These are phyloP conservation scores for Backusella psychrophila DNA, from an alignment of 192 early-diverging fungal genomes.

Conservation along the genomic window DNA sequence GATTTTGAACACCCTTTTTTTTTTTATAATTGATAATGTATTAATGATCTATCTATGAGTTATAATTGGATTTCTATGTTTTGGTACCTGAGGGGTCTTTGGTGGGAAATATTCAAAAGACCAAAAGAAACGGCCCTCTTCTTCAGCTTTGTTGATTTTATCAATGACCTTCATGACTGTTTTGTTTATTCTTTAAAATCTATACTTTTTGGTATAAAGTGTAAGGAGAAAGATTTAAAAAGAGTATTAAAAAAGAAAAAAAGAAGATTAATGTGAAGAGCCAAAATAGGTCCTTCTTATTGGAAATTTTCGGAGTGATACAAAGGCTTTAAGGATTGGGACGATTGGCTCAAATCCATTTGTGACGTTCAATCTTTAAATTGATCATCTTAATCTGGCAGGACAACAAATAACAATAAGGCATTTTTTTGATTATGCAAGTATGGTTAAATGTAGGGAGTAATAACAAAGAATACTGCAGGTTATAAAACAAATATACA, in stretches of 20 bases:
- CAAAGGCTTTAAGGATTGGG: background rate
- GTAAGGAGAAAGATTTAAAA: background rate
- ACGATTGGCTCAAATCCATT: slow-evolving; percentile 1
- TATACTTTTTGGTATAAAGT: background rate
- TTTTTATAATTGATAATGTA: background rate
- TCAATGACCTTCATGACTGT: slow-evolving; percentile 65
- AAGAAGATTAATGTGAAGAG: background rate
- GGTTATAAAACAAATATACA: background rate
- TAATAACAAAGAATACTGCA: background rate
- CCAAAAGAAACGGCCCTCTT: slow-evolving; percentile 54
- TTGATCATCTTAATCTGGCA: slow-evolving; percentile 5
- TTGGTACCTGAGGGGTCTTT: slow-evolving; percentile 79
- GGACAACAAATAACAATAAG: background rate
- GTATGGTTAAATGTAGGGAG: background rate
- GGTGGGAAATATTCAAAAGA: slow-evolving; percentile 99
- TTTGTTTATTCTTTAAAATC: background rate
- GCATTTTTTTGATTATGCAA: background rate
- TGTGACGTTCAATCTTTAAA: slow-evolving; percentile 4
- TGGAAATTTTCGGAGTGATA: slow-evolving; percentile 4
- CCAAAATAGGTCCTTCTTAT: background rate
- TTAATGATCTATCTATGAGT: background rate
- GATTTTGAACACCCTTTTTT: slow-evolving; percentile 80
- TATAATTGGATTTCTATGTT: background rate
- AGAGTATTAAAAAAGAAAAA: background rate
- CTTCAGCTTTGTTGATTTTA: slow-evolving; percentile 59